Evolutionary conservation across 148 eudicot genomes (phyloP).

Genomic region (Amaranthus palmeri): DNA sequence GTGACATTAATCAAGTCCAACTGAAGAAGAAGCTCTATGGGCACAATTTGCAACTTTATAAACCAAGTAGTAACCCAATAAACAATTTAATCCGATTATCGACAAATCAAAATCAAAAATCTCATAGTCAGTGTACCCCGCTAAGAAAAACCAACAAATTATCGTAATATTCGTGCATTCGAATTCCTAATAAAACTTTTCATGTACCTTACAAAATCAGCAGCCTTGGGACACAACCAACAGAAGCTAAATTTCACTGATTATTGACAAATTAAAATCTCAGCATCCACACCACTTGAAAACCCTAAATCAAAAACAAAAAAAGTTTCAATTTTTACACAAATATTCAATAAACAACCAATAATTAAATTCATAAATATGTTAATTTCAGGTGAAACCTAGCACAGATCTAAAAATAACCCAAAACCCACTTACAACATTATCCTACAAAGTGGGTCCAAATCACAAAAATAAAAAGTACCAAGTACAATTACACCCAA

Average conservation of each 20-base stretch:
- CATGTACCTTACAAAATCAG: constrained; percentile 6
- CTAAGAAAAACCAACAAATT: constrained; percentile 3
- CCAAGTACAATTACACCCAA: neutral
- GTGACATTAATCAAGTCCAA: neutral
- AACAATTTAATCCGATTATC: neutral
- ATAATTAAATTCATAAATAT: constrained; percentile 8
- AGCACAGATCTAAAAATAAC: constrained; percentile 16
- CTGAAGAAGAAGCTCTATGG: neutral
- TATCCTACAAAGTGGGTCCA: constrained; percentile 25
- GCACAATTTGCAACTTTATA: constrained; percentile 6
- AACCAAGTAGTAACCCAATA: neutral
- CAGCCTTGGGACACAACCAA: neutral
- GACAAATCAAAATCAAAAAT: neutral
- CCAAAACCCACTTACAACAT: constrained; percentile 3
- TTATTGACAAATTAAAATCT: neutral
- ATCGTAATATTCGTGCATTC: neutral
- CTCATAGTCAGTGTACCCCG: neutral
- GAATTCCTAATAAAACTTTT: neutral
- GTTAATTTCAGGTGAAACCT: neutral
- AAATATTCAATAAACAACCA: constrained; percentile 12
- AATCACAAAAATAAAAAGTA: neutral
- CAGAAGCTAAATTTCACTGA: neutral
- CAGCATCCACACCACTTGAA: constrained; percentile 7
- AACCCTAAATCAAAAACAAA: constrained; percentile 20
- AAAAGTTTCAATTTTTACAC: constrained; percentile 3